Evolutionary conservation across 805 yeast species (phyloP), one percentile per base, ranked within the genome.

Genomic region (Debaryomyces prosopidis): DNA sequence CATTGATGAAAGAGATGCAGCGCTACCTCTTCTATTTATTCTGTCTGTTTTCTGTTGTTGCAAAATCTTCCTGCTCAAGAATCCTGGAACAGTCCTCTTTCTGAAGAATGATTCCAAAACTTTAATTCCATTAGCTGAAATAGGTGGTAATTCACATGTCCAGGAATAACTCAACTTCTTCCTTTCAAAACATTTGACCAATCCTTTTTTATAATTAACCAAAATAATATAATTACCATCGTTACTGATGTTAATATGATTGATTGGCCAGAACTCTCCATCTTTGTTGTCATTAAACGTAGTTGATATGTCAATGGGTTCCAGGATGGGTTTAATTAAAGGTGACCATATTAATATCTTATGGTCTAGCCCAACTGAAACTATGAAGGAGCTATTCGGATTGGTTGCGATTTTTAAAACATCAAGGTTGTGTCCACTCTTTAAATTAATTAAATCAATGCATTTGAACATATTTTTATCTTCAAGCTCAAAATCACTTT

Each of bases 321-420:
- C 26, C 0, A 51, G 48, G 3, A 36, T 38, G 15, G 48, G 39
- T 16, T 58, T 62, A 1, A 71, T 63, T 44, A 82, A 58, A 3
- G 90, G 90, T 0, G 87, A 84, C 95, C 95, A 88, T 9, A 87
- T 79, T 27, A 81, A 61, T 3, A 88, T 74, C 47, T 75, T 79
- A 53, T 85, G 90, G 54, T 88, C 95, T 57, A 89, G 67, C 3
- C 91, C 92, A 20, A 85, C 76, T 1, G 87, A 76, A 0, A 87
- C 81, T 18, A 87, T 73, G 54, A 86, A 84, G 2, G 89, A 82
- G 42, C 81, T 74, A 11, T 78, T 68, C 16, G 73, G 62, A 11
- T 87, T 82, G 0, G 89, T 77, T n/a, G 74, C 65, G 9, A 86
- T 67, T 45, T 75, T 76, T 28, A 85, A 72, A 3, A 87, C 73